Conservation (phyloP, 441 rosid genomes). For the Brassica balearica region DNA sequence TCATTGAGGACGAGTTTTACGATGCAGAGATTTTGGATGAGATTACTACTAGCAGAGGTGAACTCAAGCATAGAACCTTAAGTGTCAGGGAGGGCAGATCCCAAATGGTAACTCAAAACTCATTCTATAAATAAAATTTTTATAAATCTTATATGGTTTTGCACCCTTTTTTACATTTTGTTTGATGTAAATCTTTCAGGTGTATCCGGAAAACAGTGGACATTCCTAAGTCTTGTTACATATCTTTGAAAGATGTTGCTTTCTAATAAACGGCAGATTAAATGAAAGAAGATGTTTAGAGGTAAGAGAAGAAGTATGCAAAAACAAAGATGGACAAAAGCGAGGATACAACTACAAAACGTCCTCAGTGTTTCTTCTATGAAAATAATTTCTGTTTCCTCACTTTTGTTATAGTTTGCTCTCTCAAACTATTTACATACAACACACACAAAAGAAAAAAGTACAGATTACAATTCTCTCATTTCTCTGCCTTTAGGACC, state of each 20-base stretch:
- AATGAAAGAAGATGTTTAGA: conserved; percentile 7
- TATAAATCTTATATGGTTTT: not conserved
- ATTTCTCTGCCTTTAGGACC: conserved; percentile 40
- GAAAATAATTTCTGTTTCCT: conserved; percentile 34
- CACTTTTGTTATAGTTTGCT: conserved; percentile 31
- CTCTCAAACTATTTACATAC: conserved; percentile 1
- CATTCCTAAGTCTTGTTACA: conserved; percentile 29
- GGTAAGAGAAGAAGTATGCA: conserved; percentile 31
- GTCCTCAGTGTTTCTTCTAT: conserved; percentile 25
- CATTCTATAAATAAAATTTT: not conserved
- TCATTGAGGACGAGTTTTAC: conserved; percentile 50
- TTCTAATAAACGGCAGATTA: conserved; percentile 12
- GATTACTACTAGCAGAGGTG: conserved; percentile 84
- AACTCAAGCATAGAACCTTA: conserved; percentile 68
- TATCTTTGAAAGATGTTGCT: conserved; percentile 1
- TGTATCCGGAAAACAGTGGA: conserved; percentile 41
- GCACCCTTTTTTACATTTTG: not conserved
- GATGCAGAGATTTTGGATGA: conserved; percentile 79
- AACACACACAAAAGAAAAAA: not conserved
- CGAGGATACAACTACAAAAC: conserved; percentile 5
- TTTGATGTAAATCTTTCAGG: conserved; percentile 30
- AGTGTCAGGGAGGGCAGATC: conserved; percentile 62
- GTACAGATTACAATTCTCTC: conserved; percentile 19
- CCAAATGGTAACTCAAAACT: conserved; percentile 28
- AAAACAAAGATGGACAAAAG: conserved; percentile 1